Evolutionary conservation across 164 flowering plant species (phyloP).

Genomic region (Piper longum): DNA sequence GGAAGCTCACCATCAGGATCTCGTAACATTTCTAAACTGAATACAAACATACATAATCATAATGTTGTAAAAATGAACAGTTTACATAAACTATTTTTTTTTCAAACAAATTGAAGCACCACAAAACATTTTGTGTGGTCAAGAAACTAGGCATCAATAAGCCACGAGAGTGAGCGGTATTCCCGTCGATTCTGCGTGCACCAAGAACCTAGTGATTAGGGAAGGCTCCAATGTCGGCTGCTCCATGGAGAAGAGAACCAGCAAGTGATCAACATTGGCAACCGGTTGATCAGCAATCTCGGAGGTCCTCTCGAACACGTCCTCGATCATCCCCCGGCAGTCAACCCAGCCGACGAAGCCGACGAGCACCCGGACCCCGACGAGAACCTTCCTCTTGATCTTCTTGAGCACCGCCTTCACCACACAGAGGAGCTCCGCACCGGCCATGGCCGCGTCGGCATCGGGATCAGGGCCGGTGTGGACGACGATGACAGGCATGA

Average conservation of each 20-base stretch:
- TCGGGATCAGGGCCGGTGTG: conserved; percentile 3
- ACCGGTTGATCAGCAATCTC: conserved; percentile 77
- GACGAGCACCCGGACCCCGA: conserved; percentile 89
- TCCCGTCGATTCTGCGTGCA: conserved; percentile 89
- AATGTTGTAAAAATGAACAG: neutral
- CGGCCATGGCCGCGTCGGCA: conserved; percentile 4
- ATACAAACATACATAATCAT: neutral
- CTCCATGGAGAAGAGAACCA: conserved; percentile 80
- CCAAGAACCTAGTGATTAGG: conserved; percentile 64
- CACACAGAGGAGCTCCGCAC: conserved; percentile 73
- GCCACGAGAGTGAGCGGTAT: conserved; percentile 62
- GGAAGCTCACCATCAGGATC: conserved; percentile 99
- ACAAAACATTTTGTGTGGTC: neutral
- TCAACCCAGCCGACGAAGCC: conserved; percentile 90
- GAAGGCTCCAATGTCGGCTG: conserved; percentile 75
- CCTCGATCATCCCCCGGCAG: conserved; percentile 79
- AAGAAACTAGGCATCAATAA: neutral
- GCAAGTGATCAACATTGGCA: conserved; percentile 87
- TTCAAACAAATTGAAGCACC: too few relatives aligned
- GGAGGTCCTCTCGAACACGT: conserved; percentile 53
- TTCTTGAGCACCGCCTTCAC: conserved; percentile 85
- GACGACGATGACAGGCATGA: conserved; percentile 85
- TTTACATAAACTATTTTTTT: too few relatives aligned
- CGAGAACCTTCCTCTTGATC: conserved; percentile 77
- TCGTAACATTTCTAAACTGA: conserved; percentile 76